Base-by-base conservation (phyloP, 345 rosid genomes). In the Mallotus nudiflorus region DNA sequence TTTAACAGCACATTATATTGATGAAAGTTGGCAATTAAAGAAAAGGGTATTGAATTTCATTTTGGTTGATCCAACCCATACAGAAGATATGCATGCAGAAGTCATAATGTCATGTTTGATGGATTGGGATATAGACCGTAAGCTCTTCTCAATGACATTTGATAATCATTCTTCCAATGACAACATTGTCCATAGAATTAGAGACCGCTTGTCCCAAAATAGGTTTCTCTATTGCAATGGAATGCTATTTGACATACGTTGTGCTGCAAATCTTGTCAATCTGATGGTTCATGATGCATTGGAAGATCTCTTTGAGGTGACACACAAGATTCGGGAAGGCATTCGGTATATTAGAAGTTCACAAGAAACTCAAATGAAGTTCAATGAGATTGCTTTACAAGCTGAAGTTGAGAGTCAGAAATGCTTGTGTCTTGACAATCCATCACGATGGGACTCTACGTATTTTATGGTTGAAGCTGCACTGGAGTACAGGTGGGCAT, bases 61-160 rank as follows among this genome's bases (percentile, higher is more conserved):
- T 69, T 16, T 71, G 65, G 66, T 86, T 51, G 91, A 91, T 74
- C 79, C 76, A 22, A 86, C 90, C 75, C 83, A 81, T 33, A 84
- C 85, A 0, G 88, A 83, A 68, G 97, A 87, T 64, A 74, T 76
- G 84, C 85, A 82, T 37, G 78, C 96, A 15, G 96, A 89, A 52
- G 87, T 73, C 46, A 76, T 91, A 50, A 89, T 88, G 74, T 50
- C 78, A 4, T 85, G 87, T 73, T 84, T 91, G 50, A 84, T 87
- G 97, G 93, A 91, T 15, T 91, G 96, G 96, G 96, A 87, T 81
- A 89, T 91, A 42, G 93, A 91, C 59, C 82, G 89, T 22, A 89
- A 86, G 78, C 75, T 89, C 78, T 89, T 89, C 68, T 85, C 91
- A 31, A 75, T 86, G 84, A 83, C 88, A 18, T 84, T 80, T 48